Evolutionary conservation across 352 stramenopile genomes (phyloP).

Genomic region (Phytophthora ohioensis): DNA sequence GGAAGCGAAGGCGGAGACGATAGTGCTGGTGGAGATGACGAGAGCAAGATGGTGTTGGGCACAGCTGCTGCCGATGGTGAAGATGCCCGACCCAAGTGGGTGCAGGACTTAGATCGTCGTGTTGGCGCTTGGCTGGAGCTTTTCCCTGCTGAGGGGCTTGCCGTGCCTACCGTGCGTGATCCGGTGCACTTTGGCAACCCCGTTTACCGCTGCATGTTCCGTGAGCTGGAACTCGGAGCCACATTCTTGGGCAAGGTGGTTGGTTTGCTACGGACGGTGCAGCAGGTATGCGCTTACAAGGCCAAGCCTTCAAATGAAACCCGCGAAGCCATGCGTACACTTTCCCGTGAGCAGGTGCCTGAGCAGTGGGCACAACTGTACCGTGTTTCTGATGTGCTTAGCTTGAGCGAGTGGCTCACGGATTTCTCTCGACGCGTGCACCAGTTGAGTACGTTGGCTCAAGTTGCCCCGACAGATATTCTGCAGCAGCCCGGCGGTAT

Average conservation of each 20-base stretch:
- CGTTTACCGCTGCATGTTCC: constrained; percentile 93
- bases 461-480: constrained; percentile 53
- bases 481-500: constrained; percentile 56
- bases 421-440: constrained; percentile 83
- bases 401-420: constrained; percentile 82
- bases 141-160: constrained; percentile 52
- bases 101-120: constrained; percentile 81
- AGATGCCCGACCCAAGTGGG: constrained; percentile 79
- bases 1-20: constrained; percentile 63
- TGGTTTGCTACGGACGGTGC: constrained; percentile 72
- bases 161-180: constrained; percentile 62
- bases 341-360: constrained; percentile 79
- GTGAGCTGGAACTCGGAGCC: constrained; percentile 85
- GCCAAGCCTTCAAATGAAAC: constrained; percentile 91
- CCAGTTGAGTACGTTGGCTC: constrained; percentile 65
- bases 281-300: constrained; percentile 84
- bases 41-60: constrained; percentile 67
- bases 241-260: constrained; percentile 74
- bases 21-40: constrained; percentile 46
- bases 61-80: constrained; percentile 41
- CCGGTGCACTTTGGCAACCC: constrained; percentile 80
- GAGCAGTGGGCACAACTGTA: constrained; percentile 70
- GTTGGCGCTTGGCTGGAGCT: constrained; percentile 69
- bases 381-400: constrained; percentile 60
- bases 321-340: constrained; percentile 78